Evolutionary conservation across 805 yeast genomes (phyloP), one percentile per base, ranked within the genome.

Genomic region (Brettanomyces nanus): DNA sequence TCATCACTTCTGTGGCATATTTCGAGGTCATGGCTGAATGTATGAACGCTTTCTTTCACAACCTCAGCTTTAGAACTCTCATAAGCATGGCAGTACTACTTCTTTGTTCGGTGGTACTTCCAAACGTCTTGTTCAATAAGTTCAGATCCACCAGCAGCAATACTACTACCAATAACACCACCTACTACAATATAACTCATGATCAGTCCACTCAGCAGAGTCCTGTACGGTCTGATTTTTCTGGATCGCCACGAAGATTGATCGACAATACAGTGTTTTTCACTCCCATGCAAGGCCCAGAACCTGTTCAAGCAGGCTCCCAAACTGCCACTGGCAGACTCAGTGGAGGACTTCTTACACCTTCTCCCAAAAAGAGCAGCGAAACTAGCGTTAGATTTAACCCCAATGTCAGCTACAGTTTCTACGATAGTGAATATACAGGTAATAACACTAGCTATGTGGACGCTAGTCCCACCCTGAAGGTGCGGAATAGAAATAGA

Each of bases 11-110:
- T 2, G 56, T 44, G 22, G 62, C 61, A 1, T 57, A 57, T 37
- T 57, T 57, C 39, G 62, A 57, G 43, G 53, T 57, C 19, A 35
- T 57, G 17, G 61, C 62, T 3, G 62, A 57, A 31, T 57, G 62
- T 36, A 43, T 57, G 48, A 57, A 57, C 37, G 56, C 59, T 4
- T 54, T 57, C 29, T 57, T 56, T 45, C 56, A 56, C 28, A 49
- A 55, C 22, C 38, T 57, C 28, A 47, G 54, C 19, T 42, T 49
- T 15, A 48, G 52, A 19, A 43, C 59, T 4, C 39, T 56, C 5
- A 30, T 48, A 9, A 52, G 59, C 2, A 35, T 52, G 10, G 34
- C 38, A 1, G 28, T 36, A 5, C 34, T 33, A 15, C 43, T 41
- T 35, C 31, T 28, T 18, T 40, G 25, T 23, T 48, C 41, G 18